Conservation (phyloP, 495 filamentous ascomycete genomes). For the Cercophora samala region DNA sequence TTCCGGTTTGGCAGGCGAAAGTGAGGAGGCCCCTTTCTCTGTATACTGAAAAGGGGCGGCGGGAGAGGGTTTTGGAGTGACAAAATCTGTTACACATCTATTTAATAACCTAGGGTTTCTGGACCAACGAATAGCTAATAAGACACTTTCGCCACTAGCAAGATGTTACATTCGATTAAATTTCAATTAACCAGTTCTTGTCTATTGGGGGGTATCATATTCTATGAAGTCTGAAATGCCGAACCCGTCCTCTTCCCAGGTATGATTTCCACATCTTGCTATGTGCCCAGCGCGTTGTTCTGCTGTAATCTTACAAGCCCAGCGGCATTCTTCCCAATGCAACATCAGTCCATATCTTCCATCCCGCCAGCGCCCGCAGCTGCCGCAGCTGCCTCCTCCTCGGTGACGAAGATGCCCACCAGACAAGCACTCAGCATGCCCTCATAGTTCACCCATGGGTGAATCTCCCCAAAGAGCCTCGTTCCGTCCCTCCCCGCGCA, state of each 20-base stretch:
- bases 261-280: background rate
- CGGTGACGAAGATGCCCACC: constrained; percentile 79
- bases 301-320: too few species aligned
- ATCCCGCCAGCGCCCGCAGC: constrained; percentile 41
- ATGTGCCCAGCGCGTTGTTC: too few species aligned
- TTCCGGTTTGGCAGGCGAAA: constrained; percentile 45
- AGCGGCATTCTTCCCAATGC: background rate
- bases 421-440: constrained; percentile 83
- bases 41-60: background rate
- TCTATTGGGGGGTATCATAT: constrained; percentile 33
- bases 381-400: constrained; percentile 57
- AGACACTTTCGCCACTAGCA: background rate
- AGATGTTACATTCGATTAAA: background rate
- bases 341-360: constrained; percentile 67
- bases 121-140: background rate
- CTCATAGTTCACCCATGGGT: constrained; percentile 98
- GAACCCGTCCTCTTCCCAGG: too few species aligned
- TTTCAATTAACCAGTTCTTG: background rate
- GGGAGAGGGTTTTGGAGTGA: background rate
- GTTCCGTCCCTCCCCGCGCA: constrained; percentile 74
- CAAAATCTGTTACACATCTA: too few species aligned
- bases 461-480: constrained; percentile 82
- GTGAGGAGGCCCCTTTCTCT: background rate
- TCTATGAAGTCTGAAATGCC: background rate
- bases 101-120: background rate